phyloP scores from a whole-genome alignment of 2,329 filamentous ascomycete genomes.

The Colletotrichum coccodes region DNA sequence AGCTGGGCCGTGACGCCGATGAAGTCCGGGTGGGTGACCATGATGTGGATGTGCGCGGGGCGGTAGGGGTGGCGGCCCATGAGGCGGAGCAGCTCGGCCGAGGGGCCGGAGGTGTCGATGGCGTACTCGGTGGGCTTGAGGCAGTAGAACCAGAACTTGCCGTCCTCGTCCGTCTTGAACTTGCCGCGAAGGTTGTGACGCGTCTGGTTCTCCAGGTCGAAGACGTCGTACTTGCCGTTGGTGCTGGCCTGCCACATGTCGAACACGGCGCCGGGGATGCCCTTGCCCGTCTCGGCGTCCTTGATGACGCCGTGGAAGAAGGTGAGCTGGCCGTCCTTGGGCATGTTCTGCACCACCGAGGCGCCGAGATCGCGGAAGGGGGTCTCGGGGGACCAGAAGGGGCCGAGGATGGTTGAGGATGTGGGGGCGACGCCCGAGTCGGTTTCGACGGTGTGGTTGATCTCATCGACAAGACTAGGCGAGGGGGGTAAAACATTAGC shows the following conservation, averaged over 20 bases:
- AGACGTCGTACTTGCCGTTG: constrained; percentile 68
- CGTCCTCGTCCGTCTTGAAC: constrained; percentile 70
- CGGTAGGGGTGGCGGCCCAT: constrained; percentile 38
- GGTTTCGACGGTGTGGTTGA: constrained; percentile 32
- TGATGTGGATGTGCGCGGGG: constrained; percentile 40
- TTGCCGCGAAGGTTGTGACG: constrained; percentile 73
- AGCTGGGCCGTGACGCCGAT: constrained; percentile 75
- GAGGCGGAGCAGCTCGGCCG: constrained; percentile 35
- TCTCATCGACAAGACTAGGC: constrained; percentile 30
- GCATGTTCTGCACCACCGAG: constrained; percentile 33
- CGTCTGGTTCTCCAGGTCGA: constrained; percentile 67
- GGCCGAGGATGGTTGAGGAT: constrained; percentile 32
- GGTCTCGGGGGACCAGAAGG: constrained; percentile 35
- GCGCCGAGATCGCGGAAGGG: constrained; percentile 33
- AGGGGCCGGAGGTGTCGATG: constrained; percentile 63
- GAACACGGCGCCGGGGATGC: constrained; percentile 56
- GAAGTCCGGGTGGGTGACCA: constrained; percentile 60
- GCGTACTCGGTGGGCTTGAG: constrained; percentile 72
- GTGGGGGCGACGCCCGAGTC: constrained; percentile 27
- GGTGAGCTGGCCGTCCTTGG: constrained; percentile 28
- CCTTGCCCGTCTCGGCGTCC: constrained; percentile 37
- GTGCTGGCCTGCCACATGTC: constrained; percentile 73
- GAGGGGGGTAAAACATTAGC: neutral
- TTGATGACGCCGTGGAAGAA: constrained; percentile 32
- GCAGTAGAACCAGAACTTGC: constrained; percentile 72